phyloP scores from a whole-genome alignment of 1,139 yeast species.

The Starmera stellimalicola region DNA sequence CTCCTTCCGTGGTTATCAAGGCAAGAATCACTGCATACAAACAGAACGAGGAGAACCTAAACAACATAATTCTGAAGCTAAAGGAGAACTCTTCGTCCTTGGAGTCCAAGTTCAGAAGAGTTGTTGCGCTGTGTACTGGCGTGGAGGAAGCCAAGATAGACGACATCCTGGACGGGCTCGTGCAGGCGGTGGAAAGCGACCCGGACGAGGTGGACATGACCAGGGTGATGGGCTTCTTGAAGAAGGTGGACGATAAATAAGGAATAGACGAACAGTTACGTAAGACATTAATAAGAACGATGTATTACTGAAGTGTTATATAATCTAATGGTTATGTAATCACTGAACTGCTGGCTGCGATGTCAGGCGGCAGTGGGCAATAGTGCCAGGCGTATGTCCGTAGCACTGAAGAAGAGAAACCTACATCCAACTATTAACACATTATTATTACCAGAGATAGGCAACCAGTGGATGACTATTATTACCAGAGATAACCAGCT shows the following conservation, averaged over 20 bases:
- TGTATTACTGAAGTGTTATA: too few relatives aligned
- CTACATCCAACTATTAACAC: too few relatives aligned
- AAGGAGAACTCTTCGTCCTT: conserved; percentile 48
- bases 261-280: too few relatives aligned
- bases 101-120: conserved; percentile 80
- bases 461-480: too few relatives aligned
- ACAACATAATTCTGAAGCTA: conserved; percentile 38
- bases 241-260: conserved; percentile 28
- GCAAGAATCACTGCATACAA: conserved; percentile 79
- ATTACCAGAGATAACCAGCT: too few relatives aligned
- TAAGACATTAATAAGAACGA: too few relatives aligned
- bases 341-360: too few relatives aligned
- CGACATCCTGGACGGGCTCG: conserved; percentile 68
- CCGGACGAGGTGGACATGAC: conserved; percentile 56
- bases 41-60: conserved; percentile 47
- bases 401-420: too few relatives aligned
- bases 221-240: conserved; percentile 37
- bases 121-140: conserved; percentile 84
- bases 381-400: too few relatives aligned
- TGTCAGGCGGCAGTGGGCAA: too few relatives aligned
- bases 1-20: conserved; percentile 52
- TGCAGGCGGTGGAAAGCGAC: conserved; percentile 85
- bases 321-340: too few relatives aligned
- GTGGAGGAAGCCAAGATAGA: conserved; percentile 77
- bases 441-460: too few relatives aligned